phyloP scores from a whole-genome alignment of 2,329 filamentous ascomycete species.

The Aurifilum marmelostoma region DNA sequence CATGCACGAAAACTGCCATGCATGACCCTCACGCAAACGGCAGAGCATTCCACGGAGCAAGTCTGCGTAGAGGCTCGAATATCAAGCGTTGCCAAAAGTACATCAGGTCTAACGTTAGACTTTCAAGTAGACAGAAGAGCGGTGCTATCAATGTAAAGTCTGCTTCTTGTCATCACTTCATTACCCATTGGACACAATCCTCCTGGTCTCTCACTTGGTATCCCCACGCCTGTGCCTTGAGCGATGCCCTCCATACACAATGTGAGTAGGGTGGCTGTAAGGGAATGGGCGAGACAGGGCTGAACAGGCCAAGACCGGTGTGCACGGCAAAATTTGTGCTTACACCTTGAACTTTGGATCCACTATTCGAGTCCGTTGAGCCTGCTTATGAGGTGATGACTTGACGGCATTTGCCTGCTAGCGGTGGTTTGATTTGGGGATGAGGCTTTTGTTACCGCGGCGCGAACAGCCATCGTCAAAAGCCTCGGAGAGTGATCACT shows the following conservation, averaged over 20 bases:
- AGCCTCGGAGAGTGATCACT: too few species aligned
- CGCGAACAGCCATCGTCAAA: too few species aligned
- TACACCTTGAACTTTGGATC: not conserved
- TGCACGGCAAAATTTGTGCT: not conserved
- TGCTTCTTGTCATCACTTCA: not conserved
- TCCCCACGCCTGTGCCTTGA: not conserved
- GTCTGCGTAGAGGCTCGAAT: not conserved
- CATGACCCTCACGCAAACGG: not conserved
- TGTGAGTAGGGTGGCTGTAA: not conserved
- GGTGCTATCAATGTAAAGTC: not conserved
- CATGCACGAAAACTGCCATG: not conserved
- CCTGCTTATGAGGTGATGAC: not conserved
- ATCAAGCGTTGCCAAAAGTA: not conserved
- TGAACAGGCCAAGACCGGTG: not conserved
- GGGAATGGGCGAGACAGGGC: not conserved
- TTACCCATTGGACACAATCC: too few species aligned
- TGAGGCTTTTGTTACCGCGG: too few species aligned
- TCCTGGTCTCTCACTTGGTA: not conserved
- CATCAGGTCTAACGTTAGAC: not conserved
- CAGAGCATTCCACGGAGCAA: not conserved
- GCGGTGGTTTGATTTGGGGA: too few species aligned
- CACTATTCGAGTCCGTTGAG: too few species aligned
- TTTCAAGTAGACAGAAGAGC: not conserved
- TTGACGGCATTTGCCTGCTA: too few species aligned
- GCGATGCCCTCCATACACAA: not conserved